These are phyloP conservation scores for Podaxis rugospora DNA, from an alignment of 768 basidiomycete species.

Conservation along the genomic window DNA sequence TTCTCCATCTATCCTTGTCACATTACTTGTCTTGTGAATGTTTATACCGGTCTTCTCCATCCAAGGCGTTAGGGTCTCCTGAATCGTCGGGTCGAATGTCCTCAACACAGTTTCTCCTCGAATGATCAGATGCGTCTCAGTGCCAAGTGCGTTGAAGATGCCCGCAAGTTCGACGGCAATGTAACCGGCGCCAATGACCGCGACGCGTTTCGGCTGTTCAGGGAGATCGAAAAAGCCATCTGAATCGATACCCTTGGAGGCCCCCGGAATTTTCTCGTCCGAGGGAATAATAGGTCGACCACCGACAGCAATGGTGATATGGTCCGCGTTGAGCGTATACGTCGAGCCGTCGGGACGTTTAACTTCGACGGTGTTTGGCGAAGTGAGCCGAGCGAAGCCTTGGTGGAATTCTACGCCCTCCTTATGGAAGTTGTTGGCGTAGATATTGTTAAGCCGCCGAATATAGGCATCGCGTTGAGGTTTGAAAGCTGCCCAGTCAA, in stretches of 20 bases:
- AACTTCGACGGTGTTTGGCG: constrained; percentile 69
- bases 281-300: constrained; percentile 78
- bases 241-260: constrained; percentile 84
- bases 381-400: constrained; percentile 72
- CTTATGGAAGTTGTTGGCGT: constrained; percentile 82
- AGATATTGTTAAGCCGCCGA: constrained; percentile 81
- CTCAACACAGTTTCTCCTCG: constrained; percentile 86
- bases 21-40: constrained; percentile 73
- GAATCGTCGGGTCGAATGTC: constrained; percentile 85
- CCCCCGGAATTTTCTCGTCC: constrained; percentile 82
- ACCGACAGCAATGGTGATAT: constrained; percentile 83
- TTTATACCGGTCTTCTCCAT: constrained; percentile 94
- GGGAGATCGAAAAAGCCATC: constrained; percentile 96
- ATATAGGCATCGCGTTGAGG: constrained; percentile 96
- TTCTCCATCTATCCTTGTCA: constrained; percentile 71
- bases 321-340: constrained; percentile 72
- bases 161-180: constrained; percentile 98
- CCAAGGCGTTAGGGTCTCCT: constrained; percentile 81
- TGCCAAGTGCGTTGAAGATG: constrained; percentile 84
- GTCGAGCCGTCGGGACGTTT: constrained; percentile 60
- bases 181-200: constrained; percentile 94
- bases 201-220: constrained; percentile 89
- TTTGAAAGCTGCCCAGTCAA: constrained; percentile 91
- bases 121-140: constrained; percentile 90
- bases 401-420: constrained; percentile 86